These are phyloP conservation scores for Paralagenidium karlingii DNA, from an alignment of 352 stramenopile genomes.

Conservation along the genomic window DNA sequence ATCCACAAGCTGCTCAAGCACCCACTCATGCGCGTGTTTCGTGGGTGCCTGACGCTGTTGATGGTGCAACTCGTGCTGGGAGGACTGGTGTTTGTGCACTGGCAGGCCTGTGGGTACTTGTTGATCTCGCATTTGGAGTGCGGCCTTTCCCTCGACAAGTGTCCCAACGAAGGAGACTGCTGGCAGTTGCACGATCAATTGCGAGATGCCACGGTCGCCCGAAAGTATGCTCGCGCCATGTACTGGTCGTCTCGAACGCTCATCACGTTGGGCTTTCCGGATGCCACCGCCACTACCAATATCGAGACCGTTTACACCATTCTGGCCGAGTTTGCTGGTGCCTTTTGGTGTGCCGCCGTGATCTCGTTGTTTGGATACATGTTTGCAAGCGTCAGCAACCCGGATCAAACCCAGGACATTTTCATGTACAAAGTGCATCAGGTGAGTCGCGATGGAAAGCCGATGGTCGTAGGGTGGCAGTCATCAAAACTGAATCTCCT, in stretches of 20 bases:
- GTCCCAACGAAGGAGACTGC: constrained; percentile 21
- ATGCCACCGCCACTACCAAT: constrained; percentile 5
- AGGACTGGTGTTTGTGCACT: constrained; percentile 26
- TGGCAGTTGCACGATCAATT: constrained; percentile 44
- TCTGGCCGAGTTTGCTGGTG: constrained; percentile 12
- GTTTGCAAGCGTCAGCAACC: constrained; percentile 9
- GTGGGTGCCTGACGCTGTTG: constrained; percentile 13
- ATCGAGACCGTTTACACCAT: constrained; percentile 13
- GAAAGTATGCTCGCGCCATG: constrained; percentile 8
- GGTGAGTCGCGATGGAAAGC: constrained; percentile 6
- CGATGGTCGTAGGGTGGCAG: no score
- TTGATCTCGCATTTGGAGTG: constrained; percentile 42
- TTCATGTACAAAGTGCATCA: constrained; percentile 13
- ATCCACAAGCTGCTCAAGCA: constrained; percentile 40
- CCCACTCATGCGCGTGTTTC: constrained; percentile 12
- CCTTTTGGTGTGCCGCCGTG: constrained; percentile 15
- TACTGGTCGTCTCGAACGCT: constrained; percentile 15
- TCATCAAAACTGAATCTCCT: no score
- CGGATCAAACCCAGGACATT: constrained; percentile 13
- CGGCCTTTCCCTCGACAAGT: constrained; percentile 33
- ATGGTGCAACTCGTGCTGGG: constrained; percentile 26
- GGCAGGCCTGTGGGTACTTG: constrained; percentile 57
- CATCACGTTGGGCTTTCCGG: constrained; percentile 16
- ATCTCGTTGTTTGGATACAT: constrained; percentile 13
- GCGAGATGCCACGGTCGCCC: constrained; percentile 3